Conservation (phyloP, 208 protist species). For the Jaenimonas drosophilae region DNA sequence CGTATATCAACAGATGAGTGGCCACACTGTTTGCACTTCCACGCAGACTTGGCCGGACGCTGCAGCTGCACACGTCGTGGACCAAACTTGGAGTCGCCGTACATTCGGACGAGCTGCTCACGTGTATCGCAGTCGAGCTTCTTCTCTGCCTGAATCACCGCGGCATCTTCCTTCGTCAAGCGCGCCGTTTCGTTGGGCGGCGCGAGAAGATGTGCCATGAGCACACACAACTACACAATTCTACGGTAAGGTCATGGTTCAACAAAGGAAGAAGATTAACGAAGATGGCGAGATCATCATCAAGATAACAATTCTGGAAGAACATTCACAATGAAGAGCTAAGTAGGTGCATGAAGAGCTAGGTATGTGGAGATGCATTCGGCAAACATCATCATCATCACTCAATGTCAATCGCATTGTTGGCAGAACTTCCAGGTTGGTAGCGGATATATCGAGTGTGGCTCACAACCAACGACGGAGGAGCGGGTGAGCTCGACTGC, state of each 20-base stretch:
- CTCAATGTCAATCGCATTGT: constrained; percentile 16
- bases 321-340: constrained; percentile 8
- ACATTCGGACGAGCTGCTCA: constrained; percentile 22
- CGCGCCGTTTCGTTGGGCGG: constrained; percentile 9
- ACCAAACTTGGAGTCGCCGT: constrained; percentile 18
- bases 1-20: constrained; percentile 27
- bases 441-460: constrained; percentile 12
- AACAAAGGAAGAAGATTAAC: constrained; percentile 2
- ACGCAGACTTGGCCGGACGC: constrained; percentile 13
- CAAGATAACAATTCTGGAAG: neutral
- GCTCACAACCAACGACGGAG: constrained; percentile 3
- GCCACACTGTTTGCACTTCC: constrained; percentile 24
- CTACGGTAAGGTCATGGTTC: neutral
- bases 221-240: neutral
- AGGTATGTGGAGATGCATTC: neutral
- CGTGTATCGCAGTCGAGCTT: constrained; percentile 28
- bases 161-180: constrained; percentile 22
- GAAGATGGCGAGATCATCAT: neutral
- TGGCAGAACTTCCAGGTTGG: constrained; percentile 7
- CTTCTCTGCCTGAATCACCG: constrained; percentile 32
- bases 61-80: constrained; percentile 14
- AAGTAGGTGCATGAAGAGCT: neutral
- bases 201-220: constrained; percentile 22
- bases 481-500: too few species aligned
- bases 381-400: constrained; percentile 4